These are phyloP conservation scores for Lentinula aciculospora DNA, from an alignment of 768 basidiomycete genomes.

Conservation along the genomic window DNA sequence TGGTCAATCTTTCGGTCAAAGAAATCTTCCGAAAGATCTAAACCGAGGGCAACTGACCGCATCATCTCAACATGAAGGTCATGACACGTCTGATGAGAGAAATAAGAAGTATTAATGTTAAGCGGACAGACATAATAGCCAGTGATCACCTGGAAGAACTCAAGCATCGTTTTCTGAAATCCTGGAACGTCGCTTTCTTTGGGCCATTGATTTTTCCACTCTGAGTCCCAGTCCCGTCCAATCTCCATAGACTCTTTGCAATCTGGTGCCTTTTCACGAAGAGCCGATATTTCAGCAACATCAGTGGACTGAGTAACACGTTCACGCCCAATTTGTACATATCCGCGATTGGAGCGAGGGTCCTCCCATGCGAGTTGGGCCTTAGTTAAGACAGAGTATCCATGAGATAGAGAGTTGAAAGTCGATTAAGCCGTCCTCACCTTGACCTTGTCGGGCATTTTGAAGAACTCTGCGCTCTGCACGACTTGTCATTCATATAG, in stretches of 20 bases:
- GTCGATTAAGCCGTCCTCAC: constrained; percentile 23
- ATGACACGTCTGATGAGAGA: constrained; percentile 55
- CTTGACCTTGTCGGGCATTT: constrained; percentile 56
- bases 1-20: constrained; percentile 74
- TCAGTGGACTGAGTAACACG: constrained; percentile 72
- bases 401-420: background rate
- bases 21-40: constrained; percentile 65
- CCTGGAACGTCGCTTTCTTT: constrained; percentile 51
- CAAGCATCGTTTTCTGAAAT: constrained; percentile 70
- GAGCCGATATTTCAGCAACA: constrained; percentile 62
- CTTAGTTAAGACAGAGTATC: constrained; percentile 23
- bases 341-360: constrained; percentile 81
- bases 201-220: constrained; percentile 82
- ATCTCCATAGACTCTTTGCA: constrained; percentile 88
- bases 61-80: constrained; percentile 71
- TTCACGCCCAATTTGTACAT: constrained; percentile 77
- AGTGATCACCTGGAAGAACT: constrained; percentile 59
- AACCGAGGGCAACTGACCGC: constrained; percentile 80
- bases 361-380: constrained; percentile 74
- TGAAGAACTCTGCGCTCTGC: constrained; percentile 77
- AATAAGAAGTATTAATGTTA: constrained; percentile 7
- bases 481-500: background rate
- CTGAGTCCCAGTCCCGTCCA: constrained; percentile 74
- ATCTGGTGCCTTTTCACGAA: constrained; percentile 75
- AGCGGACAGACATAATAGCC: background rate